Evolutionary conservation across 352 stramenopile genomes (phyloP), one percentile per base, ranked within the genome.

Genomic region (Phytophthora sp.): DNA sequence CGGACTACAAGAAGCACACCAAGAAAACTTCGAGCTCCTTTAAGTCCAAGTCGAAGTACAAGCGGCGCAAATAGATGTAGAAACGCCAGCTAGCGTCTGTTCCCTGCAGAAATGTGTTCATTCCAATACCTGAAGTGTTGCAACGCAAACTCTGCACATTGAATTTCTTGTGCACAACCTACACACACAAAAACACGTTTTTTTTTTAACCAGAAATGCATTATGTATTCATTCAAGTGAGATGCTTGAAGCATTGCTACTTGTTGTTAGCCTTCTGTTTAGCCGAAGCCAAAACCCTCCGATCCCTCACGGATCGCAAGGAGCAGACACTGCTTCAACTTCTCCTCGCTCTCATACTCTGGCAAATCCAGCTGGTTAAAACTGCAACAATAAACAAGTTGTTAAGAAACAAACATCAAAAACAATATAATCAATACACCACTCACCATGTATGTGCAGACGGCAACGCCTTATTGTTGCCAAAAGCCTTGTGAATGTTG

Each of bases 361-460:
- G 98, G 98, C 26, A 99, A 79, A 78, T 99, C 98, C 36, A 99
- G 80, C 56, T 98, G 94, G 77, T 99, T 99, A 74, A 99, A 99
- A 80, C 88, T 96, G 65, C 46, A 66, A 35, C 36, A 69, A 33
- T 5, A 73, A 56, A 44, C 12, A 77, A 47, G 24, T 26, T 31
- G 33, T 66, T 31, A 78, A n/a, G n/a, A n/a, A n/a, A n/a, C n/a
- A n/a, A 33, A 50, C 12, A 42, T 38, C 46, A 62, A 29, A 64
- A 45, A 35, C 13, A 15, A 38, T 36, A 33, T 11, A 57, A 1
- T 69, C n/a, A 27, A 70, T 31, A 49, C 16, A 50, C 11, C 2
- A 81, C 83, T 64, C 74, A 95, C 88, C 98, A 99, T 30, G 98
- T 99, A 82, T 99, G 98, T 15, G 98, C 97, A 15, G 88, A 94